Conservation (phyloP, 345 rosid genomes). For the Trapa bicornis region DNA sequence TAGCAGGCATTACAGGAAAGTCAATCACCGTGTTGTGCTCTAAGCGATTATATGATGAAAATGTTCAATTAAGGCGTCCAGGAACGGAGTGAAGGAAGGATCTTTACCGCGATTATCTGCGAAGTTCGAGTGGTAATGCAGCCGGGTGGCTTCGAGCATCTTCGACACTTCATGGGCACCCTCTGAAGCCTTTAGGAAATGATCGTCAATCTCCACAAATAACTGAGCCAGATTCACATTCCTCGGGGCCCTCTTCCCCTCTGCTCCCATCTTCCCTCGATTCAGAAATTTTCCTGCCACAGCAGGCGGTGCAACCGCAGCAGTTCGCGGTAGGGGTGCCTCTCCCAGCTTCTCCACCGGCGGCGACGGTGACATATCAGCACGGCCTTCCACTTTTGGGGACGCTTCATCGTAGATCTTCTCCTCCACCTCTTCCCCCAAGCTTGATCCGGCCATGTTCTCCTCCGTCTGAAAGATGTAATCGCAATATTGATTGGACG, state of each 20-base stretch:
- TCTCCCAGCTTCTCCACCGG: conserved; percentile 8
- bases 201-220: conserved; percentile 67
- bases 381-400: conserved; percentile 18
- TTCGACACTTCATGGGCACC: conserved; percentile 88
- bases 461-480: conserved; percentile 46
- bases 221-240: conserved; percentile 32
- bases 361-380: conserved; percentile 2
- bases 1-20: too few species aligned
- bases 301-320: conserved; percentile 11
- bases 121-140: conserved; percentile 95
- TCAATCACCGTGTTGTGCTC: too few species aligned
- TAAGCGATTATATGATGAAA: not conserved
- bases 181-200: conserved; percentile 75
- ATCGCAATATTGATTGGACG: conserved; percentile 22
- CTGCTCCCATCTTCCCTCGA: conserved; percentile 23
- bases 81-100: not conserved
- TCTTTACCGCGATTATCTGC: conserved; percentile 79
- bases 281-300: conserved; percentile 25
- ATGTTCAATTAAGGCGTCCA: not conserved
- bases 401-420: conserved; percentile 28
- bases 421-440: conserved; percentile 37
- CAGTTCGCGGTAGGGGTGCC: conserved; percentile 6
- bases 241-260: conserved; percentile 27
- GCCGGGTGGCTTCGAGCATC: conserved; percentile 84
- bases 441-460: conserved; percentile 43